These are phyloP conservation scores for Neofusicoccum ribis DNA, from an alignment of 2,329 filamentous ascomycete species.

Conservation along the genomic window DNA sequence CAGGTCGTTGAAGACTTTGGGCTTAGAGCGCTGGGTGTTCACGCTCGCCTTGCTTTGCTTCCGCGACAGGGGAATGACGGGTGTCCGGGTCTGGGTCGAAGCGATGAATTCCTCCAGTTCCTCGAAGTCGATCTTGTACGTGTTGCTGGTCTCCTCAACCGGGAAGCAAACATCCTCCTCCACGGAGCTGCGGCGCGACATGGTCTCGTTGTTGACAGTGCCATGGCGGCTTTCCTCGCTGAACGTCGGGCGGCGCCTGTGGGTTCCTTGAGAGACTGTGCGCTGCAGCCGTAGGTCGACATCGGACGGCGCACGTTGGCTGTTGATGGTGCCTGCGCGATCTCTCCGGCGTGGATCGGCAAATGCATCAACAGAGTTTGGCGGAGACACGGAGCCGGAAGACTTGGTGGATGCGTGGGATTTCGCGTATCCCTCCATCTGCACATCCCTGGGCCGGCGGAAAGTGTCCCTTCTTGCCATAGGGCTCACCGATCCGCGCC, in stretches of 20 bases:
- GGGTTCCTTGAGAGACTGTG: conserved; percentile 69
- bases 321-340: conserved; percentile 68
- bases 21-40: conserved; percentile 44
- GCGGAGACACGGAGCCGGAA: conserved; percentile 76
- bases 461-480: conserved; percentile 44
- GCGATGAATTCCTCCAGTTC: conserved; percentile 89
- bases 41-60: conserved; percentile 35
- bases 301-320: conserved; percentile 52
- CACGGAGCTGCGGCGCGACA: conserved; percentile 67
- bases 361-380: conserved; percentile 97
- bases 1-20: conserved; percentile 64
- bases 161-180: conserved; percentile 92
- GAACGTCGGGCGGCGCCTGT: conserved; percentile 60
- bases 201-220: conserved; percentile 61
- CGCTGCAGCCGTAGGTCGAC: conserved; percentile 64
- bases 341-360: conserved; percentile 85
- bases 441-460: conserved; percentile 40
- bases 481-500: conserved; percentile 50
- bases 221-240: conserved; percentile 60
- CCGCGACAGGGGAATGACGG: conserved; percentile 42
- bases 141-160: conserved; percentile 72
- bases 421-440: conserved; percentile 32
- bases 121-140: conserved; percentile 86
- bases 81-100: conserved; percentile 52
- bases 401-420: conserved; percentile 53